A percentile compares a stretch with the other conserved stretches of the same genome.
Conservation (phyloP, 176 grass and related monocot species). For the Eleusine indica region DNA sequence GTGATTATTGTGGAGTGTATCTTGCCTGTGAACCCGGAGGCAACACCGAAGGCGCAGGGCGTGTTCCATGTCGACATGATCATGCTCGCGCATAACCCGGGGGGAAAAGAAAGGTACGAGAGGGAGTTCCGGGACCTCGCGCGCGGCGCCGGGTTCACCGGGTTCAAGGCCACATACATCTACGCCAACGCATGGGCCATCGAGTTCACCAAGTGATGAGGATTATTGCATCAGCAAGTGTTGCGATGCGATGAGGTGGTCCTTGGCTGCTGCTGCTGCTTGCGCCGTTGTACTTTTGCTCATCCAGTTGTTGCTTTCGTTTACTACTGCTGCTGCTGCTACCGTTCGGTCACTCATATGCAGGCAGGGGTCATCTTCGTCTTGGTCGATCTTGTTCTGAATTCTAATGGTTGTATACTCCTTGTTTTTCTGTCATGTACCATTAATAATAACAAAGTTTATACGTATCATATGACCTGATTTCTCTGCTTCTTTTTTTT, state of each 20-base stretch:
- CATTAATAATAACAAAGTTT: constrained; percentile 25
- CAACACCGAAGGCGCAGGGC: constrained; percentile 61
- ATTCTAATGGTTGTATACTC: constrained; percentile 10
- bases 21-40: constrained; percentile 62
- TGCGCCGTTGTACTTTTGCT: constrained; percentile 25
- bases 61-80: constrained; percentile 82
- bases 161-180: constrained; percentile 60
- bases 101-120: constrained; percentile 82
- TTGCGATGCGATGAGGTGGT: not conserved
- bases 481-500: no score
- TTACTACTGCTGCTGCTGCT: not conserved
- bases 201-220: constrained; percentile 78
- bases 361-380: not conserved
- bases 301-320: constrained; percentile 24
- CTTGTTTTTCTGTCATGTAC: constrained; percentile 3
- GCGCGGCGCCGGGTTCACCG: constrained; percentile 51
- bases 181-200: constrained; percentile 64
- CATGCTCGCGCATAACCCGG: constrained; percentile 98
- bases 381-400: not conserved
- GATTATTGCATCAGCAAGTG: no score
- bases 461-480: not conserved
- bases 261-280: not conserved
- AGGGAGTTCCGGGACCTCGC: constrained; percentile 76
- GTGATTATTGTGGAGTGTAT: constrained; percentile 80
- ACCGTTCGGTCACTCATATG: not conserved